A percentile compares a stretch with the other conserved stretches of the same genome.
Evolutionary conservation across 179 eudicot species (phyloP).

Genomic region (Beta macrorhiza): DNA sequence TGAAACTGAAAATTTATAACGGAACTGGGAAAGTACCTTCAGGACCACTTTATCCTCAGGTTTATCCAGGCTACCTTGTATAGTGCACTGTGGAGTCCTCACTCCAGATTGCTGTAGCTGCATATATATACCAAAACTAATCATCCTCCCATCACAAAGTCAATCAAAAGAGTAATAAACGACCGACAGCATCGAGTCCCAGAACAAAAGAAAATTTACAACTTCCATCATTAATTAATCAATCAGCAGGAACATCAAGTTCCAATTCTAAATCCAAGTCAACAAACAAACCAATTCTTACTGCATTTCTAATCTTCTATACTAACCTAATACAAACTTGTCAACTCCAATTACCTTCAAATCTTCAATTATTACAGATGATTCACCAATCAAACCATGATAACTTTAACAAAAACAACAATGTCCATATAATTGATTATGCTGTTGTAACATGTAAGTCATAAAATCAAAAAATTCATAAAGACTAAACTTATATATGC

Average conservation of each 20-base stretch:
- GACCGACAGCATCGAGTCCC: neutral
- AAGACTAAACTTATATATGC: neutral
- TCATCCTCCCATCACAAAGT: slow-evolving; percentile 11
- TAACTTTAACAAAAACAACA: neutral
- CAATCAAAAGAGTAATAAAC: neutral
- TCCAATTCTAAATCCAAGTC: neutral
- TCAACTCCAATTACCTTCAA: neutral
- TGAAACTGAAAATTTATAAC: neutral
- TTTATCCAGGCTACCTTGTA: slow-evolving; percentile 75
- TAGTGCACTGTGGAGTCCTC: slow-evolving; percentile 89
- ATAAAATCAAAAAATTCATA: no score
- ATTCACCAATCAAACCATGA: neutral
- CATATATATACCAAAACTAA: slow-evolving; percentile 11
- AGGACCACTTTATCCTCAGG: slow-evolving; percentile 51
- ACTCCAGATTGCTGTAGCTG: slow-evolving; percentile 77
- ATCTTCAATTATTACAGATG: neutral
- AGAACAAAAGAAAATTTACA: neutral
- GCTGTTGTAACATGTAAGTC: no score
- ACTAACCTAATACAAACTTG: neutral
- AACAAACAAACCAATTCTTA: neutral
- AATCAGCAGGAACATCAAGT: neutral
- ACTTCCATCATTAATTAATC: neutral
- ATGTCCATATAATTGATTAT: neutral
- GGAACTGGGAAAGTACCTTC: slow-evolving; percentile 41
- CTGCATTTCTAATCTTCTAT: neutral